Evolutionary conservation across 768 basidiomycete genomes (phyloP).

Genomic region (Lentinula guzmanii): DNA sequence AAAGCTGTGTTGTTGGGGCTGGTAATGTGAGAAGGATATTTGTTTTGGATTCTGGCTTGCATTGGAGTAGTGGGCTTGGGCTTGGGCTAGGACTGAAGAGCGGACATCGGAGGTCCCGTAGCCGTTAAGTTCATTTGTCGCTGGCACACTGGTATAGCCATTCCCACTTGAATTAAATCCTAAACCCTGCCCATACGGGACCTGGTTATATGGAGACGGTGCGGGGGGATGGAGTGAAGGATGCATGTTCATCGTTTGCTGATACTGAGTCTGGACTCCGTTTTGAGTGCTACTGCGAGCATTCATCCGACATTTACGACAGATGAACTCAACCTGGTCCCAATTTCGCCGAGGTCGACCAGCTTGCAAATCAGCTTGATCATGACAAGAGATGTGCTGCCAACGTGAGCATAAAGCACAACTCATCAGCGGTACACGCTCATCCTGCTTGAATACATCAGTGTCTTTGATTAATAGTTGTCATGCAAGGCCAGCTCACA

Average conservation of each 20-base stretch:
- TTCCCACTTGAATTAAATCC: neutral
- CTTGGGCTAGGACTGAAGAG: neutral
- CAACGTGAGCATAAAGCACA: conserved; percentile 80
- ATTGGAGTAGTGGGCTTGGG: neutral
- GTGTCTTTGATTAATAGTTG: neutral
- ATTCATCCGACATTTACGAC: conserved; percentile 40
- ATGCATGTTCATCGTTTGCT: conserved; percentile 1
- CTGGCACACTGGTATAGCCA: neutral
- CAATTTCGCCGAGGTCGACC: conserved; percentile 73
- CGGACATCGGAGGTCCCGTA: neutral
- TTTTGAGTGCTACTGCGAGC: neutral
- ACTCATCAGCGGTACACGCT: conserved; percentile 71
- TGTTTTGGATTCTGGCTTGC: neutral
- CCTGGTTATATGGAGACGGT: neutral
- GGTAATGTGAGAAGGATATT: conserved; percentile 43
- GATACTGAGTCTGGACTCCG: neutral
- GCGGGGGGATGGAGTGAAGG: neutral
- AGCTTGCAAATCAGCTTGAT: conserved; percentile 55
- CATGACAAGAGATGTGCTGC: conserved; percentile 89
- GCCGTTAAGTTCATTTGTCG: neutral
- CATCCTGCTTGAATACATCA: conserved; percentile 48
- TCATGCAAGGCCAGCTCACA: conserved; percentile 35
- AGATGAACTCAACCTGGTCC: conserved; percentile 81
- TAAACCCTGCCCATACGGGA: conserved; percentile 4
- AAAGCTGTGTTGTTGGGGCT: conserved; percentile 36